Conservation (phyloP, 2,329 filamentous ascomycete genomes). For the Colletotrichum lini region DNA sequence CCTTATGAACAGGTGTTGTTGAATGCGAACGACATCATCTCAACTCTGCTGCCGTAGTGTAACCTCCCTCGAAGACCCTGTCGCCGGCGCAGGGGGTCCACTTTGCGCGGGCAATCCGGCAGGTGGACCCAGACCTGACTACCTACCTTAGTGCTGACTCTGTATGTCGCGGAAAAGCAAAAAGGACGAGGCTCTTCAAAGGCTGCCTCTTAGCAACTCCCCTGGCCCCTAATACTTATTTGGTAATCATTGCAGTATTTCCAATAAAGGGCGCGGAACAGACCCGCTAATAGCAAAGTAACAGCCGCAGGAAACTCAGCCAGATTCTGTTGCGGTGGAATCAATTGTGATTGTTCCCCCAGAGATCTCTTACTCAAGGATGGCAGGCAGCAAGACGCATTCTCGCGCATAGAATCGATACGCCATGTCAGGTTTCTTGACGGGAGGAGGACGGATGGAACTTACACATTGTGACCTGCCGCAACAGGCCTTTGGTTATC, state of each 20-base stretch:
- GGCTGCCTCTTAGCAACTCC: not conserved
- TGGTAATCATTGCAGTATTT: too few species aligned
- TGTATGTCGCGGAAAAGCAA: too few species aligned
- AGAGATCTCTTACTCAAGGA: too few species aligned
- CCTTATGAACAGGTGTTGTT: not conserved
- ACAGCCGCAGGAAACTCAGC: too few species aligned
- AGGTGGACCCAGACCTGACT: too few species aligned
- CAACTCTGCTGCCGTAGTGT: not conserved
- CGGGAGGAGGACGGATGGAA: not conserved
- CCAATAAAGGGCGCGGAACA: too few species aligned
- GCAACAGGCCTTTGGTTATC: too few species aligned
- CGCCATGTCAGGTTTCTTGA: not conserved
- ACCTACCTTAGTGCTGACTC: constrained; percentile 2
- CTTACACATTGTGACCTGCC: not conserved
- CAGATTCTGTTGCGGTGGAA: too few species aligned
- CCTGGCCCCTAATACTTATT: not conserved
- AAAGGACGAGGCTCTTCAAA: not conserved
- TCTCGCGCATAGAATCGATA: too few species aligned
- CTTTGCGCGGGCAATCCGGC: not conserved
- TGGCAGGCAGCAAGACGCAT: too few species aligned
- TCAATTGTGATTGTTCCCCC: too few species aligned
- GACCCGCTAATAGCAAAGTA: too few species aligned
- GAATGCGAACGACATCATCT: not conserved
- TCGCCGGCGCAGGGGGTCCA: not conserved
- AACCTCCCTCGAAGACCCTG: not conserved